Percentiles rank a stretch among this genome's conserved stretches.
These are phyloP conservation scores for Neofusicoccum parvum DNA, from an alignment of 2,329 filamentous ascomycete genomes.

Conservation along the genomic window DNA sequence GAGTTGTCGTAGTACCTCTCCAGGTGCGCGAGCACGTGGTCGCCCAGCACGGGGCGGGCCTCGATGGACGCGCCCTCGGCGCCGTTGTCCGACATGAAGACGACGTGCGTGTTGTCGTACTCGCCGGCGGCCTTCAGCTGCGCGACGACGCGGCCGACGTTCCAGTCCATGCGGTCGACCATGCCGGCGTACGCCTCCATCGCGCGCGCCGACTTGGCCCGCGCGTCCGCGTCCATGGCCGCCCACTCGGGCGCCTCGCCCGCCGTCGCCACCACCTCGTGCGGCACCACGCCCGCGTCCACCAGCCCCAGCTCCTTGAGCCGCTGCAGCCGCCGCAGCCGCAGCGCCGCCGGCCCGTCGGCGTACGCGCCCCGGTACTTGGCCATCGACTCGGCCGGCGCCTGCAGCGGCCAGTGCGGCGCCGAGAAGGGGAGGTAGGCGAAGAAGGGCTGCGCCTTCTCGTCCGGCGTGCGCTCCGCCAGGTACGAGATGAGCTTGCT, in stretches of 20 bases:
- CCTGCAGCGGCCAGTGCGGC: conserved; percentile 65
- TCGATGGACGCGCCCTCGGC: conserved; percentile 63
- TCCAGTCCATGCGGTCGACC: conserved; percentile 63
- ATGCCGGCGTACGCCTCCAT: conserved; percentile 68
- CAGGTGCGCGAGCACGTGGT: conserved; percentile 56
- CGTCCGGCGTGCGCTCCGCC: conserved; percentile 36
- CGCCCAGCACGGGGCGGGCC: conserved; percentile 59
- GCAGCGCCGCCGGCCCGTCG: conserved; percentile 60
- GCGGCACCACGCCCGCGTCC: conserved; percentile 35
- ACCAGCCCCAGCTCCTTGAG: conserved; percentile 62
- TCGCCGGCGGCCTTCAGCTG: conserved; percentile 59
- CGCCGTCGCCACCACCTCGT: conserved; percentile 53
- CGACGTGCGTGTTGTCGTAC: conserved; percentile 64
- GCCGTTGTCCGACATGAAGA: conserved; percentile 66
- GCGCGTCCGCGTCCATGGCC: conserved; percentile 49
- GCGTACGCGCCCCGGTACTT: conserved; percentile 63
- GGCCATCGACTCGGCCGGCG: conserved; percentile 55
- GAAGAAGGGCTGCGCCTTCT: conserved; percentile 56
- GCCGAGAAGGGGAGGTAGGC: conserved; percentile 64
- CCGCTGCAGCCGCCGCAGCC: conserved; percentile 54
- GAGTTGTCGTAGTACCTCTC: conserved; percentile 61
- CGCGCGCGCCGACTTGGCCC: conserved; percentile 51
- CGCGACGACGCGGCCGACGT: conserved; percentile 61
- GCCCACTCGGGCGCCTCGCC: conserved; percentile 50
- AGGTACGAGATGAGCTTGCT: conserved; percentile 42